Evolutionary conservation across 352 stramenopile species (phyloP), one percentile per base, ranked within the genome.

Genomic region (Phytophthora ramorum): DNA sequence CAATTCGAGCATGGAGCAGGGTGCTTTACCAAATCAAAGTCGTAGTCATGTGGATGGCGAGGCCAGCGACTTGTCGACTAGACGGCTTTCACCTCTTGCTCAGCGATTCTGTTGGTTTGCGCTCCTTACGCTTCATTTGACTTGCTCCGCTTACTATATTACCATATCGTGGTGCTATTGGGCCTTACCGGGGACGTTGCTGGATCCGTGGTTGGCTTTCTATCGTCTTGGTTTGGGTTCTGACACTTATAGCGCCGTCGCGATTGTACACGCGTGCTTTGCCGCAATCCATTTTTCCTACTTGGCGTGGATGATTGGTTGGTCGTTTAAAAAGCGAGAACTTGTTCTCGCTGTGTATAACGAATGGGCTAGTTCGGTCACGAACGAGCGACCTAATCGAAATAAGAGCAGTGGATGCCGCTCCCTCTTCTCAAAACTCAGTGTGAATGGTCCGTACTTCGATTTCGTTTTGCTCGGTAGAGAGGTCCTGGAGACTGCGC

Each of bases 401-500:
- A 35, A 35, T 8, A 35, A 35, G 30, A 35, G 38, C 58, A 16
- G 10, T 24, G 22, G 22, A 24, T 24, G 22, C 22, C 22, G 22
- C 22, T 24, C 22, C 22, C 22, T 50, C 4, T n/a, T 50, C 20
- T 28, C 35, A 10, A 53, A 55, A 30, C n/a, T 56, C 3, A 43
- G 52, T 26, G 52, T 71, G 4, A 43, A 68, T 32, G 55, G 66
- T 0, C 57, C 37, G 0, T 63, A 68, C 20, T 75, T 75, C 3
- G 70, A 78, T n/a, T 10, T 53, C 1, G 37, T 76, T 6, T 17
- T 74, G 10, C 37, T 77, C 0, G 17, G 19, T 6, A 45, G 69
- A 32, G 68, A 77, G 17, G 46, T 58, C 10, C n/a, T 63, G 1
- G 63, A 80, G 26, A 75, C 64, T 2, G 32, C 62, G 14, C 35